Evolutionary conservation across 352 stramenopile species (phyloP).

Genomic region (Pythium chondricola): DNA sequence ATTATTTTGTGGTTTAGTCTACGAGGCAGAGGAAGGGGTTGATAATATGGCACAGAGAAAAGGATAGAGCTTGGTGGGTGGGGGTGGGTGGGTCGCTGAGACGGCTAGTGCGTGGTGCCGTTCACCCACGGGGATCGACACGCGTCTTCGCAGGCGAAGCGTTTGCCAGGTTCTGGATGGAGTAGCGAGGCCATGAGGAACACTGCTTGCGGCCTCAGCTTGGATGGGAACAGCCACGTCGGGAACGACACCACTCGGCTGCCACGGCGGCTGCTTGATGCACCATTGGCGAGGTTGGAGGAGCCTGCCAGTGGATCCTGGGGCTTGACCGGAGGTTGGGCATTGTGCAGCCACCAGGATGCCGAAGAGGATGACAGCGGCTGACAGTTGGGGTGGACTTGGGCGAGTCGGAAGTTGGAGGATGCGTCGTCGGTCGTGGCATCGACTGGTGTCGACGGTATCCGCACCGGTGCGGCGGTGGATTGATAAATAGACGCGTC

Average conservation of each 20-base stretch:
- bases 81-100: neutral
- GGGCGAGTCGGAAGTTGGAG: conserved; percentile 12
- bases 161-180: conserved; percentile 77
- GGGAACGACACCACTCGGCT: conserved; percentile 60
- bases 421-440: conserved; percentile 6
- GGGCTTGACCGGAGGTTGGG: conserved; percentile 13
- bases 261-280: conserved; percentile 24
- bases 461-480: conserved; percentile 10
- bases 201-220: conserved; percentile 52
- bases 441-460: conserved; percentile 12
- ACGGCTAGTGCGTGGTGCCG: conserved; percentile 17
- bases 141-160: conserved; percentile 77
- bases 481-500: conserved; percentile 44
- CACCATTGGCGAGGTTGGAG: conserved; percentile 10
- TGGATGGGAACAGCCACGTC: conserved; percentile 78
- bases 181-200: conserved; percentile 74
- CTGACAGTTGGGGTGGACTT: conserved; percentile 20
- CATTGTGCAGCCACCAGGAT: conserved; percentile 2
- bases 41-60: conserved; percentile 21
- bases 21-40: conserved; percentile 1
- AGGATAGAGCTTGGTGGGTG: neutral
- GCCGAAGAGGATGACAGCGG: neutral
- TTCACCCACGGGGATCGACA: conserved; percentile 69
- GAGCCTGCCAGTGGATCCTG: conserved; percentile 4
- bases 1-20: conserved; percentile 14